These are phyloP conservation scores for Malus hybrid DNA, from an alignment of 331 rosid species.

Conservation along the genomic window DNA sequence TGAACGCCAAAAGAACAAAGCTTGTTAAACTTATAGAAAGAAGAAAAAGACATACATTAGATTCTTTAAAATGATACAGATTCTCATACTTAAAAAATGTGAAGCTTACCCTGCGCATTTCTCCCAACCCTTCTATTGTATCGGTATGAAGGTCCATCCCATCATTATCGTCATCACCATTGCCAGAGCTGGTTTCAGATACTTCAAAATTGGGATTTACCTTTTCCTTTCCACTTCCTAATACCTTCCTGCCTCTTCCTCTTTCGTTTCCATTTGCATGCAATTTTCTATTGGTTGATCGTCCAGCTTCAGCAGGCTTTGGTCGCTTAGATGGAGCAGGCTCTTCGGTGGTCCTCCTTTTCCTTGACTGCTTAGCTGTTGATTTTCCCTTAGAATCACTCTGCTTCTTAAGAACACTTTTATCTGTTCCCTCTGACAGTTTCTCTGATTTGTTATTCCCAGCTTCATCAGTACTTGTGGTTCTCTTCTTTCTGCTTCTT, in stretches of 20 bases:
- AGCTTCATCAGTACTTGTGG: constrained; percentile 25
- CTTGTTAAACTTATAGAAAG: neutral
- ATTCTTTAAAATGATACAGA: neutral
- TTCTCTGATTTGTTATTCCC: constrained; percentile 31
- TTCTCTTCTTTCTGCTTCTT: constrained; percentile 20
- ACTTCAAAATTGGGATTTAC: constrained; percentile 26
- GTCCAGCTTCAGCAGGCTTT: constrained; percentile 22
- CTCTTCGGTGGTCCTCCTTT: constrained; percentile 36
- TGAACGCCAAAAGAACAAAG: constrained; percentile 1
- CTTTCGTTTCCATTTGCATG: constrained; percentile 24
- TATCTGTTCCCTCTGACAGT: constrained; percentile 20
- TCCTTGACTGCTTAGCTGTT: constrained; percentile 34
- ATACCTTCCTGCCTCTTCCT: constrained; percentile 33
- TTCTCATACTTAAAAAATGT: neutral
- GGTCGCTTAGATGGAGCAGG: constrained; percentile 22
- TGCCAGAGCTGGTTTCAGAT: constrained; percentile 35
- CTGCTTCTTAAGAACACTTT: constrained; percentile 19
- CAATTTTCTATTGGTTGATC: constrained; percentile 22
- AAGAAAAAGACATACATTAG: neutral
- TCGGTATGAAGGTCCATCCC: constrained; percentile 25
- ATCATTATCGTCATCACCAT: constrained; percentile 29
- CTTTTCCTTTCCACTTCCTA: constrained; percentile 36
- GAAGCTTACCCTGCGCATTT: constrained; percentile 61
- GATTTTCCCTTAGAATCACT: constrained; percentile 19
- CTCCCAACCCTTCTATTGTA: constrained; percentile 21